Evolutionary conservation across 306 rosid species (phyloP), one percentile per base, ranked within the genome.

Genomic region (Cicer yamashitae): DNA sequence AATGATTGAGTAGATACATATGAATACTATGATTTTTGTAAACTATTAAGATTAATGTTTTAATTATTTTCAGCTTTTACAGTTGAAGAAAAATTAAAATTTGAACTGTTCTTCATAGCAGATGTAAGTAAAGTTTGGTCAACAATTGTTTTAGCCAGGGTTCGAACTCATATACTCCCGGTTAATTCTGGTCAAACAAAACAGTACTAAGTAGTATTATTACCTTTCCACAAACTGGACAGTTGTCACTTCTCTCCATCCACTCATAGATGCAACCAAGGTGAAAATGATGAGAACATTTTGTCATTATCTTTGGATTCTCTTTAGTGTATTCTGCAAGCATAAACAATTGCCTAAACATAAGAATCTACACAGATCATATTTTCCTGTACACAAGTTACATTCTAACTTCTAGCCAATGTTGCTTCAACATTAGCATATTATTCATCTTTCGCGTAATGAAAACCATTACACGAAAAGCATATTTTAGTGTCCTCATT

Each of bases 221-320:
- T 90, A 94, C 98, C 98, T 90, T 91, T 87, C 97, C 97, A 85
- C 98, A 94, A 76, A 94, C 98, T 65, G 98, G 98, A 86, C 98
- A 94, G 79, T 87, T 94, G 67, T 91, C 97, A 84, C 98, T 94
- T 90, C 98, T 90, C 86, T 94, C 98, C 98, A 91, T 94, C 98
- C 98, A 94, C 75, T 94, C 98, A 76, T 91, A 94, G 78, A 94
- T 94, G 90, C 98, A 94, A 78, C 96, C 96, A 57, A 94, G 98
- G 88, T 94, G 98, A 84, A 90, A 94, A 87, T 94, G 98, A 82
- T 94, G 98, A 67, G 85, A 81, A 85, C 98, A 94, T 76, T 94
- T 89, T 53, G 96, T 94, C 89, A 86, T 46, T 89, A 94, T 94
- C 90, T 89, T 94, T 15, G 98, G 98, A 77, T 94, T 91, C 86